Evolutionary conservation across 352 stramenopile genomes (phyloP), one percentile per base, ranked within the genome.

Genomic region (Globisporangium heterothallicum): DNA sequence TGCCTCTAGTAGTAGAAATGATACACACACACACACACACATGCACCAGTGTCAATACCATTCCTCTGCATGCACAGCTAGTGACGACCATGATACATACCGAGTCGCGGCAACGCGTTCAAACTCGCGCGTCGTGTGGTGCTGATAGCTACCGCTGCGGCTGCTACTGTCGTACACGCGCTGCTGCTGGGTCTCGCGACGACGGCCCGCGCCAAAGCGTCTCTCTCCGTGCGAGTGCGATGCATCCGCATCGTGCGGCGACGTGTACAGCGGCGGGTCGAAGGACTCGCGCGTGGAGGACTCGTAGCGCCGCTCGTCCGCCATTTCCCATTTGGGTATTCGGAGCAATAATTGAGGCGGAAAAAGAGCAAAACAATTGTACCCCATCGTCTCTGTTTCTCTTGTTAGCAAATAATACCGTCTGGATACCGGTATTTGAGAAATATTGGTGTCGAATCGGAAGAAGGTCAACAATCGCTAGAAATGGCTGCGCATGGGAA

Each of bases 401-500:
- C n/a, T n/a, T n/a, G n/a, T n/a, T n/a, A n/a, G n/a, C n/a, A n/a
- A n/a, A 35, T 10, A 42, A 32, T 18, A 38, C 32, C 32, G 32
- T 18, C n/a, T 10, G 1, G 12, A 38, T 48, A 48, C 42, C 42
- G 42, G 42, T 48, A 34, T 46, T n/a, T n/a, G n/a, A n/a, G n/a
- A n/a, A n/a, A n/a, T n/a, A n/a, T n/a, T n/a, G n/a, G n/a, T n/a
- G n/a, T n/a, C n/a, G n/a, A n/a, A n/a, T n/a, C n/a, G n/a, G n/a
- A n/a, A n/a, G 32, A 38, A 12, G 12, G 6, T 6, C 10, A 38
- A n/a, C n/a, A 18, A 16, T 10, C 12, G 32, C 32, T 16, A 38
- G n/a, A 38, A 47, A 54, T 58, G 41, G 21, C 34, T 14, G 9
- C 42, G 19, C 26, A 21, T 36, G 21, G 43, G 53, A 13, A 46